Percentiles rank a stretch among this genome's conserved stretches.
These are phyloP conservation scores for Platismatia glauca DNA, from an alignment of 495 filamentous ascomycete genomes.

Conservation along the genomic window DNA sequence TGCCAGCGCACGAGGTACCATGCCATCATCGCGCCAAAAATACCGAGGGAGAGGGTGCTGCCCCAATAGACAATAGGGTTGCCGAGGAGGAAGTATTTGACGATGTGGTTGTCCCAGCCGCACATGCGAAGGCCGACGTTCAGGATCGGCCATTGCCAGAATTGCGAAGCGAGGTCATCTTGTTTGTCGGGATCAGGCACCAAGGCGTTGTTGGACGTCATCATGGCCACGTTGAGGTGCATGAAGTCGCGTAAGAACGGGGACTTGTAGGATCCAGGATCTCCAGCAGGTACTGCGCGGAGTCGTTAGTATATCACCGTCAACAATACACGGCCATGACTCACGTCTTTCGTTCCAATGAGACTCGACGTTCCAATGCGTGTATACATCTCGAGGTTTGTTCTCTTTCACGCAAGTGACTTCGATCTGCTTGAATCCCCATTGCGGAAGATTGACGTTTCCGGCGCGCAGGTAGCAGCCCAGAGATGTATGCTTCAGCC, in stretches of 20 bases:
- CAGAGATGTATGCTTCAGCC: constrained; percentile 71
- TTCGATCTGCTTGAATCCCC: constrained; percentile 99
- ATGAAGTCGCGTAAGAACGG: constrained; percentile 96
- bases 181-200: constrained; percentile 98
- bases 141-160: constrained; percentile 98
- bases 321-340: constrained; percentile 27
- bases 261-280: constrained; percentile 89
- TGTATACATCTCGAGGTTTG: constrained; percentile 84
- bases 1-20: constrained; percentile 97
- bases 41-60: constrained; percentile 65
- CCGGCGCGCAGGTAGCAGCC: constrained; percentile 93
- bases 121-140: constrained; percentile 96
- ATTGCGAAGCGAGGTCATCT: constrained; percentile 90
- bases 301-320: constrained; percentile 22
- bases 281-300: constrained; percentile 69
- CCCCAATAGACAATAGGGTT: constrained; percentile 97
- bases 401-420: constrained; percentile 92
- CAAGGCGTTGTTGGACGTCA: constrained; percentile 98
- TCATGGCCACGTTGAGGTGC: constrained; percentile 98
- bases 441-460: constrained; percentile 93
- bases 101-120: constrained; percentile 88
- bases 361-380: constrained; percentile 97
- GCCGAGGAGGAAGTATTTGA: constrained; percentile 97
- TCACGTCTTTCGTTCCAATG: constrained; percentile 90
- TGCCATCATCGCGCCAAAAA: constrained; percentile 58